Evolutionary conservation across 106 monocot species (phyloP).

Genomic region (Allium fistulosum): DNA sequence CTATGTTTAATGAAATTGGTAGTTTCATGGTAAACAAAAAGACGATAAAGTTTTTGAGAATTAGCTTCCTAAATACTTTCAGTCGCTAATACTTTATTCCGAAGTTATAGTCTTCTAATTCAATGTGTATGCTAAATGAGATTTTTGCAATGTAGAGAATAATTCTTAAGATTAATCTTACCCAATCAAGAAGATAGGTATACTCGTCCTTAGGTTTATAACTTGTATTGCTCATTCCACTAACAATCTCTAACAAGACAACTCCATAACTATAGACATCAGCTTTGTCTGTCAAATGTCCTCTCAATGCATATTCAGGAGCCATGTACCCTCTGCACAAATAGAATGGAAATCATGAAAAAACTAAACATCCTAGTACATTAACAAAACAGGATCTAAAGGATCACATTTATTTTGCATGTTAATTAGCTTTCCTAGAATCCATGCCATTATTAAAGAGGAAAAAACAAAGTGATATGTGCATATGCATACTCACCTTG

Average conservation of each 20-base stretch:
- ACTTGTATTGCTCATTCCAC: constrained; percentile 36
- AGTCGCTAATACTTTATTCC: too few species aligned
- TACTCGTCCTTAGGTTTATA: constrained; percentile 28
- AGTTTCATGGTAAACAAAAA: too few species aligned
- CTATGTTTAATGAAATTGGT: too few species aligned
- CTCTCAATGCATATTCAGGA: constrained; percentile 45
- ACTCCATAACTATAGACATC: constrained; percentile 51
- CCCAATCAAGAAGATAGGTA: constrained; percentile 48
- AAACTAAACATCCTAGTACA: not conserved
- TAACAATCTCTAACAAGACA: constrained; percentile 35
- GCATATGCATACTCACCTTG: constrained; percentile 16
- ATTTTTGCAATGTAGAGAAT: too few species aligned
- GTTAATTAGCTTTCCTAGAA: too few species aligned
- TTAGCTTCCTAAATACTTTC: too few species aligned
- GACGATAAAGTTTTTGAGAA: too few species aligned
- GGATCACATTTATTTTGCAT: not conserved
- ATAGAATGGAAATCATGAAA: not conserved
- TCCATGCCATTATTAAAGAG: not conserved
- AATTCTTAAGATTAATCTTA: constrained; percentile 2
- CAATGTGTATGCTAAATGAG: too few species aligned
- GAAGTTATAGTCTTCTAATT: too few species aligned
- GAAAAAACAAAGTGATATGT: not conserved
- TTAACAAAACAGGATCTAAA: not conserved
- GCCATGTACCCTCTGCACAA: constrained; percentile 44
- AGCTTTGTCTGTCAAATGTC: constrained; percentile 42